A percentile compares a stretch with the other conserved stretches of the same genome.
Conservation (phyloP, 108 stramenopile species). For the Pseudonitzschia delicatissima region DNA sequence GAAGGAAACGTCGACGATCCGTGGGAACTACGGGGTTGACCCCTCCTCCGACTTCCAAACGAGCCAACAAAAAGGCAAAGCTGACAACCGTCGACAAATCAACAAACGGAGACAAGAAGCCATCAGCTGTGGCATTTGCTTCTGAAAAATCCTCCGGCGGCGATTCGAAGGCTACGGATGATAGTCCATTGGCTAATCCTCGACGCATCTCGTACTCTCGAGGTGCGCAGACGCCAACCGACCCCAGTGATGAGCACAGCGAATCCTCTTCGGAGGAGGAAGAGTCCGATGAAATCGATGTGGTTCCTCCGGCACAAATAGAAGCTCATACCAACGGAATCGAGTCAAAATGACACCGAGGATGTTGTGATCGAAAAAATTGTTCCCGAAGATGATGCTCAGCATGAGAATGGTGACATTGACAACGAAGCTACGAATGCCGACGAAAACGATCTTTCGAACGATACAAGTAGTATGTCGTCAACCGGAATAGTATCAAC, state of each 20-base stretch:
- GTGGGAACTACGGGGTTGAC: constrained; percentile 32
- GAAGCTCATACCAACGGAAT: not conserved
- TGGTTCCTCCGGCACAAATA: not conserved
- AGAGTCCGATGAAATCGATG: constrained; percentile 9
- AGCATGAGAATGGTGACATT: not conserved
- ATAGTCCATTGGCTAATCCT: not conserved
- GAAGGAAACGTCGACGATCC: constrained; percentile 45
- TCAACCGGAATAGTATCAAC: not conserved
- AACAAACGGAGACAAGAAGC: not conserved
- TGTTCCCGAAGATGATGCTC: constrained; percentile 2
- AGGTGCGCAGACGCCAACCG: constrained; percentile 13
- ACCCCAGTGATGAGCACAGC: not conserved
- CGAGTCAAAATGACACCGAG: not conserved
- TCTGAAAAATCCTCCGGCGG: too few species aligned
- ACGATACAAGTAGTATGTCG: not conserved
- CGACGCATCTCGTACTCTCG: not conserved
- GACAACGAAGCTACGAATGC: constrained; percentile 5
- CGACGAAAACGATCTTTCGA: not conserved
- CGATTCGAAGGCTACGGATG: constrained; percentile 1
- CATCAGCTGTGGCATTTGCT: not conserved
- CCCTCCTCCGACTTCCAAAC: constrained; percentile 16
- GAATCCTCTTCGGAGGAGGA: constrained; percentile 5
- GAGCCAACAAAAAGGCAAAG: constrained; percentile 9
- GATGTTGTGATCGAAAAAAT: not conserved
- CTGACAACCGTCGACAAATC: not conserved